Conservation (phyloP, 1,284 basidiomycete genomes). For the Cryptococcus depauperatus region DNA sequence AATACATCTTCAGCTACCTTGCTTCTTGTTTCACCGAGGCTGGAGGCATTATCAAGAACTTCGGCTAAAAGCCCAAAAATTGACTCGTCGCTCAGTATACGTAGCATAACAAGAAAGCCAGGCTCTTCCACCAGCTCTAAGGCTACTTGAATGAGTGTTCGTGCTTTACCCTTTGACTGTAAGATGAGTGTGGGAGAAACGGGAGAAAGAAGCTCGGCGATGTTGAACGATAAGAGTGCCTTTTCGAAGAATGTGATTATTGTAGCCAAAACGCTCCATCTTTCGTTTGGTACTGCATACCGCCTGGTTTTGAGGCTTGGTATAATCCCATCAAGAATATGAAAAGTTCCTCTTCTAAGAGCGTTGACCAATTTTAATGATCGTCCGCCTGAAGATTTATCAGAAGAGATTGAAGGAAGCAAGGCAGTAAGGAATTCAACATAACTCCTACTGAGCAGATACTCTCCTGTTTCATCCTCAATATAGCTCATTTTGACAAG, state of each 20-base stretch:
- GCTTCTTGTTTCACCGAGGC: constrained; percentile 25
- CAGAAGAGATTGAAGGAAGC: constrained; percentile 48
- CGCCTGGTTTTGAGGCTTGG: constrained; percentile 53
- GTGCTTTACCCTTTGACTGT: not conserved
- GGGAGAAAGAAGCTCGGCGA: constrained; percentile 47
- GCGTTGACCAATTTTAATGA: constrained; percentile 37
- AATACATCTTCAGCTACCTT: constrained; percentile 58
- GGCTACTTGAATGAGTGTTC: constrained; percentile 26
- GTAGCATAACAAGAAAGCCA: constrained; percentile 76
- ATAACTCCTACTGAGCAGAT: constrained; percentile 83
- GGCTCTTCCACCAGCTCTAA: constrained; percentile 56
- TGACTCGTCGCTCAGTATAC: constrained; percentile 61
- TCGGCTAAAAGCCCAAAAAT: constrained; percentile 53
- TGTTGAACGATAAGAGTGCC: constrained; percentile 69
- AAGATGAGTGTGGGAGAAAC: not conserved
- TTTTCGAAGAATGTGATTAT: constrained; percentile 80
- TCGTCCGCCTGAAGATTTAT: not conserved
- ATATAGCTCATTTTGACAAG: constrained; percentile 57
- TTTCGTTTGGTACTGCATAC: constrained; percentile 64
- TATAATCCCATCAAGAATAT: constrained; percentile 84
- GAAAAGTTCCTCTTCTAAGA: constrained; percentile 57
- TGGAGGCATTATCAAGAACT: constrained; percentile 40
- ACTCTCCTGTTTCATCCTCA: constrained; percentile 67
- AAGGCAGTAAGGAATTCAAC: constrained; percentile 72
- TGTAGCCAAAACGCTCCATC: constrained; percentile 79